Evolutionary conservation across 768 basidiomycete species (phyloP).

Genomic region (Floccularia luteovirens): DNA sequence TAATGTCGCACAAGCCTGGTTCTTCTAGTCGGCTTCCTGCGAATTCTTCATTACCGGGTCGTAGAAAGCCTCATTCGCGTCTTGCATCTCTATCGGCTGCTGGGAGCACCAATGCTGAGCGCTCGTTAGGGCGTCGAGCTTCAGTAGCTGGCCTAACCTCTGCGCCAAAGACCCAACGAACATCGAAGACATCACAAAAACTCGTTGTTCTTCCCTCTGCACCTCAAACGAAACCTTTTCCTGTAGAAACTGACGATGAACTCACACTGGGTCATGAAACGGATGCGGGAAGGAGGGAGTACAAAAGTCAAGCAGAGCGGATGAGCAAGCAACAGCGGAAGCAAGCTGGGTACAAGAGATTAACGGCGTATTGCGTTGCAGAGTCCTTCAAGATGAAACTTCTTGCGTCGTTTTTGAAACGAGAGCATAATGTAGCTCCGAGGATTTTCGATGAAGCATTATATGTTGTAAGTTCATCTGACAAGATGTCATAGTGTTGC

Average conservation of each 20-base stretch:
- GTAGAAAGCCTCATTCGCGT: slow-evolving; percentile 20
- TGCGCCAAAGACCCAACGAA: slow-evolving; percentile 57
- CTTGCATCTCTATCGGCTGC: slow-evolving; percentile 19
- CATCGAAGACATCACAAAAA: slow-evolving; percentile 87
- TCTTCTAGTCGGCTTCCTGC: slow-evolving; percentile 16
- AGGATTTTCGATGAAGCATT: slow-evolving; percentile 90
- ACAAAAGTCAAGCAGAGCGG: slow-evolving; percentile 80
- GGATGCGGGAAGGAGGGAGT: slow-evolving; percentile 61
- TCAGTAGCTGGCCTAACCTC: slow-evolving; percentile 31
- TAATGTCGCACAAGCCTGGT: slow-evolving; percentile 10
- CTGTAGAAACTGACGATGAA: slow-evolving; percentile 31
- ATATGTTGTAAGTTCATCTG: slow-evolving; percentile 78
- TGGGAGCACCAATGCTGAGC: slow-evolving; percentile 10
- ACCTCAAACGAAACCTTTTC: slow-evolving; percentile 75
- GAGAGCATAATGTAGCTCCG: slow-evolving; percentile 87
- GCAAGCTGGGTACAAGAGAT: slow-evolving; percentile 68
- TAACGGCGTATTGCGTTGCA: slow-evolving; percentile 87
- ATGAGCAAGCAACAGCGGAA: slow-evolving; percentile 86
- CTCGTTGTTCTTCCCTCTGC: slow-evolving; percentile 87
- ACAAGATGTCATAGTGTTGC: too few species aligned
- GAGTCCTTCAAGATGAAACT: slow-evolving; percentile 83
- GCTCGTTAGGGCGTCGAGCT: slow-evolving; percentile 20
- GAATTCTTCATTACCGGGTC: slow-evolving; percentile 16
- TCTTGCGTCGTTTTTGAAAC: slow-evolving; percentile 77
- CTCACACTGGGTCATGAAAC: slow-evolving; percentile 57